These are phyloP conservation scores for Astragalus glycyphyllos DNA, from an alignment of 306 rosid species.

Conservation along the genomic window DNA sequence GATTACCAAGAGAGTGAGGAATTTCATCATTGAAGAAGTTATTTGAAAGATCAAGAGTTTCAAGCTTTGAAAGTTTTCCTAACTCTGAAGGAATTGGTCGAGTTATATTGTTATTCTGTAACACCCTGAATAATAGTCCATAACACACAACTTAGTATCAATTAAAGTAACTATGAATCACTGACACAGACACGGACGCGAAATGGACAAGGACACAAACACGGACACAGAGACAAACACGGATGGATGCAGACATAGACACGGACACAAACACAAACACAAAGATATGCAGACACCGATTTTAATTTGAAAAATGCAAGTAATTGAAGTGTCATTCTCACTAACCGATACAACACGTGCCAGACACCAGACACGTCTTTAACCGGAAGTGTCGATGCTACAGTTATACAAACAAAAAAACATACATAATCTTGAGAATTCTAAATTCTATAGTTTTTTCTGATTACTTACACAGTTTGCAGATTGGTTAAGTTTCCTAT, in stretches of 20 bases:
- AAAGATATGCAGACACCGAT: too few species aligned
- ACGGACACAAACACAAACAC: too few species aligned
- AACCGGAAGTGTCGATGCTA: too few species aligned
- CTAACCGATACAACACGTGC: too few species aligned
- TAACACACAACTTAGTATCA: neutral
- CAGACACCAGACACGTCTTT: too few species aligned
- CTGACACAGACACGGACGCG: too few species aligned
- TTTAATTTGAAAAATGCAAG: too few species aligned
- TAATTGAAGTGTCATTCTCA: too few species aligned
- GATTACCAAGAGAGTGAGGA: constrained; percentile 72
- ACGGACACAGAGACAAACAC: too few species aligned
- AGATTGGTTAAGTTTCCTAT: constrained; percentile 94
- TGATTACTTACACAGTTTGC: constrained; percentile 80
- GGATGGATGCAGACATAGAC: too few species aligned
- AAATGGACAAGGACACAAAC: too few species aligned
- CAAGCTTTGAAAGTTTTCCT: constrained; percentile 78
- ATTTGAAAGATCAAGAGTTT: constrained; percentile 86
- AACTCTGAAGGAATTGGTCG: constrained; percentile 83
- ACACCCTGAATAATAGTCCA: constrained; percentile 60
- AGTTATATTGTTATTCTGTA: constrained; percentile 88
- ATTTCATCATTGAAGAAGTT: constrained; percentile 73
- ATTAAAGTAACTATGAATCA: too few species aligned
- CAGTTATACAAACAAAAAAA: neutral
- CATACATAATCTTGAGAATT: constrained; percentile 10
- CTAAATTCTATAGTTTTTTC: neutral